phyloP scores from a whole-genome alignment of 192 early-diverging fungal species.

The Coemansia sp. region DNA sequence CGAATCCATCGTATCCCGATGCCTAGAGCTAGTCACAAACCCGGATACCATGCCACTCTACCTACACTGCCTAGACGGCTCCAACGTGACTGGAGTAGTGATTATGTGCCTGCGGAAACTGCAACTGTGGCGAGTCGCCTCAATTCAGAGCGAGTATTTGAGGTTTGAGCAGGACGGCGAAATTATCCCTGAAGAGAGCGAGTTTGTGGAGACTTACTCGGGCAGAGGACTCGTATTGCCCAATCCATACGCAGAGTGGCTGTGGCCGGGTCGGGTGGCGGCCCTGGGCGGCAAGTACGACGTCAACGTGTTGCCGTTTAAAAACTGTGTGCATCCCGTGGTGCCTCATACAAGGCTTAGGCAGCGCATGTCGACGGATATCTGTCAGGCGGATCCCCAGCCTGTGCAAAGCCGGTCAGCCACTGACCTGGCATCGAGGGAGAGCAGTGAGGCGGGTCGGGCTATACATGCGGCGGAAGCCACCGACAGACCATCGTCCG shows the following conservation, averaged over 20 bases:
- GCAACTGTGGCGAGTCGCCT: conserved; percentile 82
- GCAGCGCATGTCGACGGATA: conserved; percentile 25
- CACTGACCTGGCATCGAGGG: conserved; percentile 13
- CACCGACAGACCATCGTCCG: not conserved
- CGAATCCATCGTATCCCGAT: conserved; percentile 68
- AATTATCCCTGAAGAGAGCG: conserved; percentile 53
- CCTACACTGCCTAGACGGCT: conserved; percentile 90
- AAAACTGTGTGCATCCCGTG: conserved; percentile 34
- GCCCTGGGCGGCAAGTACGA: not conserved
- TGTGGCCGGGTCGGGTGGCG: conserved; percentile 33
- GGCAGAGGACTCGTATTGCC: conserved; percentile 25
- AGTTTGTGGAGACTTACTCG: conserved; percentile 48
- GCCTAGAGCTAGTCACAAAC: conserved; percentile 76
- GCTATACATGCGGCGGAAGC: not conserved
- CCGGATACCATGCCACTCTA: conserved; percentile 72
- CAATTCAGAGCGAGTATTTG: conserved; percentile 70
- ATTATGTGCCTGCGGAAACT: conserved; percentile 87
- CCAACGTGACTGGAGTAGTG: conserved; percentile 80
- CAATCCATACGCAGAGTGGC: conserved; percentile 41
- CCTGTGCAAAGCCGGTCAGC: conserved; percentile 19
- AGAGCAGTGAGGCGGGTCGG: not conserved
- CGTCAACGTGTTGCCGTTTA: conserved; percentile 31
- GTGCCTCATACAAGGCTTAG: conserved; percentile 19
- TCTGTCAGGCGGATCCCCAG: conserved; percentile 29
- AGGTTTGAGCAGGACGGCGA: conserved; percentile 59